Evolutionary conservation across 495 filamentous ascomycete genomes (phyloP).

Genomic region (Aspergillus ellipticus): DNA sequence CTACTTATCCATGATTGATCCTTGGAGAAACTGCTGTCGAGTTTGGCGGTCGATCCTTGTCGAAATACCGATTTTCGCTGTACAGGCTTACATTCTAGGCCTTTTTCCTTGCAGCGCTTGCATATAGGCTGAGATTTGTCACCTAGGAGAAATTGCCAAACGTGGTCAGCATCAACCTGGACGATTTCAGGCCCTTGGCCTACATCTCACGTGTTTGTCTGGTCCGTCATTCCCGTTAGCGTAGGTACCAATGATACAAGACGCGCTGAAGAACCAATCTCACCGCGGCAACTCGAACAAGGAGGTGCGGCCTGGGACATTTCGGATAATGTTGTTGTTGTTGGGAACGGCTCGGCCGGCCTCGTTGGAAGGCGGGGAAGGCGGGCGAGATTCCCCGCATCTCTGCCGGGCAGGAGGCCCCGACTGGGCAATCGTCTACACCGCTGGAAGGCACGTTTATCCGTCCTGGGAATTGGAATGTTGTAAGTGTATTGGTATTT

Average conservation of each 20-base stretch:
- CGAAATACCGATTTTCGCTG: slow-evolving; percentile 1
- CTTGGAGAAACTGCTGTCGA: neutral
- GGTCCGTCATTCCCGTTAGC: neutral
- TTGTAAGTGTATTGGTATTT: too few species aligned
- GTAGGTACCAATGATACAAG: neutral
- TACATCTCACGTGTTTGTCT: neutral
- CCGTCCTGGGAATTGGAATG: too few species aligned
- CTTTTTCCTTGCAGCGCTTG: neutral
- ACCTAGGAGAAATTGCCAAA: too few species aligned
- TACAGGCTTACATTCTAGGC: neutral
- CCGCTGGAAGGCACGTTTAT: too few species aligned
- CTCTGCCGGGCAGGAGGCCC: too few species aligned
- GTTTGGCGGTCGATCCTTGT: slow-evolving; percentile 4
- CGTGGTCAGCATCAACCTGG: too few species aligned
- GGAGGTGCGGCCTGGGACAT: neutral
- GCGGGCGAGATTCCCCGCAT: neutral
- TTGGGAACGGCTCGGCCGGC: too few species aligned
- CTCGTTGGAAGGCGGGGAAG: neutral
- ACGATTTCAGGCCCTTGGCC: neutral
- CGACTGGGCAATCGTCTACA: too few species aligned
- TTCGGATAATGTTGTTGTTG: too few species aligned
- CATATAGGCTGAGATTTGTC: slow-evolving; percentile 5
- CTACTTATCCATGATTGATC: slow-evolving; percentile 8
- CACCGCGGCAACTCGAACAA: neutral
- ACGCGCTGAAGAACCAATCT: neutral